These are phyloP conservation scores for Coniochaeta hoffmannii DNA, from an alignment of 2,329 filamentous ascomycete species.

Conservation along the genomic window DNA sequence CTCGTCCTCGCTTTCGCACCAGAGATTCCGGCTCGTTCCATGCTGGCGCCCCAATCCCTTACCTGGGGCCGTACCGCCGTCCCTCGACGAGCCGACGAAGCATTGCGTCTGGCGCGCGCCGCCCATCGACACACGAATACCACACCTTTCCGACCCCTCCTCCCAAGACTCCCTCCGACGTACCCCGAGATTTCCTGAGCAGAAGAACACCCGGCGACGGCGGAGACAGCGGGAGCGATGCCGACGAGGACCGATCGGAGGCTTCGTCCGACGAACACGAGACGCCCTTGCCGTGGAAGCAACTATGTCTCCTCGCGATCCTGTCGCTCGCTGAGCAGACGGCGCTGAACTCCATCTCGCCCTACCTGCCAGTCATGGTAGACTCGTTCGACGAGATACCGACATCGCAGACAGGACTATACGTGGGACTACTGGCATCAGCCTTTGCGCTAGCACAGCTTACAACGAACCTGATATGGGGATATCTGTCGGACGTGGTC, in stretches of 20 bases:
- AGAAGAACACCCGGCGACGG: constrained; percentile 2
- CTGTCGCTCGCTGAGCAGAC: constrained; percentile 93
- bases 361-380: constrained; percentile 92
- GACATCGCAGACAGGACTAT: constrained; percentile 65
- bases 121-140: constrained; percentile 52
- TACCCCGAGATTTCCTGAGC: constrained; percentile 12
- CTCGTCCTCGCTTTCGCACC: constrained; percentile 7
- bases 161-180: constrained; percentile 55
- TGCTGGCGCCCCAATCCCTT: constrained; percentile 41
- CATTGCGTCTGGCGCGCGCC: constrained; percentile 22
- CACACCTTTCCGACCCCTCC: constrained; percentile 75
- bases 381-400: constrained; percentile 76
- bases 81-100: constrained; percentile 11
- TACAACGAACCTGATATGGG: constrained; percentile 87
- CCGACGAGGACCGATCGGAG: constrained; percentile 9
- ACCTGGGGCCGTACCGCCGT: constrained; percentile 17
- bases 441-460: constrained; percentile 90
- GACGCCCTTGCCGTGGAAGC: constrained; percentile 73
- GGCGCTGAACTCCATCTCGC: constrained; percentile 90
- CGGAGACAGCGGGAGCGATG: constrained; percentile 2
- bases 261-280: constrained; percentile 35
- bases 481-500: constrained; percentile 70
- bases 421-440: constrained; percentile 84
- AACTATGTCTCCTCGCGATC: constrained; percentile 77
- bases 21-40: constrained; percentile 41